phyloP scores from a whole-genome alignment of 805 yeast genomes.

The Saccharomyces mikatae region DNA sequence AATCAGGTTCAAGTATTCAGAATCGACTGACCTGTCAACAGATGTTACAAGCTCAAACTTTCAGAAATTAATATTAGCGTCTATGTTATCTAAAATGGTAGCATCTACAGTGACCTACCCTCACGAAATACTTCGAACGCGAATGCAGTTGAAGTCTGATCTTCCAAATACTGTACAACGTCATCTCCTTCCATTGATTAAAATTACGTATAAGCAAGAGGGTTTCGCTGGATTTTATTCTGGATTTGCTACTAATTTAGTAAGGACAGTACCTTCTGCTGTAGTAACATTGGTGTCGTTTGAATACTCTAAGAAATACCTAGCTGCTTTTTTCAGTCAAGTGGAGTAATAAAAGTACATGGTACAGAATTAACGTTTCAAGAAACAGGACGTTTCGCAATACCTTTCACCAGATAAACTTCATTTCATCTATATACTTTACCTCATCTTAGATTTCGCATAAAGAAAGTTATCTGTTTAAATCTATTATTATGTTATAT shows the following conservation, averaged over 20 bases:
- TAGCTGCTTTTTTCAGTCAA: not conserved
- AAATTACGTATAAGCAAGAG: slow-evolving; percentile 40
- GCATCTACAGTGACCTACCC: slow-evolving; percentile 90
- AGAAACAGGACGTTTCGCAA: not conserved
- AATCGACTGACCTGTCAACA: not conserved
- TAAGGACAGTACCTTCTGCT: slow-evolving; percentile 88
- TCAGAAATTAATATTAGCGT: slow-evolving; percentile 50
- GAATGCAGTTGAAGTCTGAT: slow-evolving; percentile 59
- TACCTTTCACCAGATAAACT: not conserved
- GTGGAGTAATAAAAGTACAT: not conserved
- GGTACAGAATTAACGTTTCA: not conserved
- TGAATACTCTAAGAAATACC: slow-evolving; percentile 41
- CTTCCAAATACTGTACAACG: slow-evolving; percentile 20
- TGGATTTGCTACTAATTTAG: slow-evolving; percentile 77
- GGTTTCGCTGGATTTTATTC: slow-evolving; percentile 81
- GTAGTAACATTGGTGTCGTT: slow-evolving; percentile 93
- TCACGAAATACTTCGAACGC: slow-evolving; percentile 86
- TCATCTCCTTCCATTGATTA: slow-evolving; percentile 21
- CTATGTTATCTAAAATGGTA: slow-evolving; percentile 74
- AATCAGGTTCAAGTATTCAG: slow-evolving; percentile 35
- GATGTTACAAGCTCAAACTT: slow-evolving; percentile 21
- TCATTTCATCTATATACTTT: not conserved
- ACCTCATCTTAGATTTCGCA: not conserved
- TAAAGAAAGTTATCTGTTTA: not conserved
- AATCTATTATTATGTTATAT: too few relatives aligned